phyloP scores from a whole-genome alignment of 805 yeast species.

The Hanseniaspora nectarophila region DNA sequence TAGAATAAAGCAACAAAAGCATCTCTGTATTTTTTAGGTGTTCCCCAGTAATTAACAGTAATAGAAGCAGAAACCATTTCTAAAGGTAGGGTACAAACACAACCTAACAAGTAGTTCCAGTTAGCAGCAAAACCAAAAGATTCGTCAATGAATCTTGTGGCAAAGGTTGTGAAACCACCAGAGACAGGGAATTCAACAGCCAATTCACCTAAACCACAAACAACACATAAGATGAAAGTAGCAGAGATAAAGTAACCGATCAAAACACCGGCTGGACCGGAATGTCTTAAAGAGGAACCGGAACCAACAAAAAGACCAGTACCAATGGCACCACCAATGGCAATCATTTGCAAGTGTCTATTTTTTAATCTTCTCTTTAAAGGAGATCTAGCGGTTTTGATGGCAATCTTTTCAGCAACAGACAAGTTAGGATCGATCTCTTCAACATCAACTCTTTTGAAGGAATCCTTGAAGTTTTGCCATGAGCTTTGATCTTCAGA shows the following conservation, averaged over 20 bases:
- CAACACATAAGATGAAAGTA: constrained; percentile 44
- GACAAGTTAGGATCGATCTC: constrained; percentile 32
- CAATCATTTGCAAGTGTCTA: constrained; percentile 52
- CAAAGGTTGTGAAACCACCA: constrained; percentile 52
- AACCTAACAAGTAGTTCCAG: constrained; percentile 43
- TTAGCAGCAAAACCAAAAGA: constrained; percentile 55
- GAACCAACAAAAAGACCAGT: constrained; percentile 67
- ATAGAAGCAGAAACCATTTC: constrained; percentile 45
- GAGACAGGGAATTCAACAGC: constrained; percentile 53
- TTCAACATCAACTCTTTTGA: constrained; percentile 31
- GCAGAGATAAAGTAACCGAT: constrained; percentile 46
- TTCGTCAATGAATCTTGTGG: constrained; percentile 46
- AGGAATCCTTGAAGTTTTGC: constrained; percentile 39
- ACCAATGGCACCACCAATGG: constrained; percentile 63
- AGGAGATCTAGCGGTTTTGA: constrained; percentile 42
- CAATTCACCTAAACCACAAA: constrained; percentile 51
- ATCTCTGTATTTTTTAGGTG: constrained; percentile 36
- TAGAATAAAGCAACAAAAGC: constrained; percentile 41
- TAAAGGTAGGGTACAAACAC: constrained; percentile 40
- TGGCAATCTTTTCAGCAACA: constrained; percentile 37
- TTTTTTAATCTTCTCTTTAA: constrained; percentile 41
- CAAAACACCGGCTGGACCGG: constrained; percentile 60
- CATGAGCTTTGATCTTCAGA: constrained; percentile 24
- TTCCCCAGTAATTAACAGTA: constrained; percentile 42
- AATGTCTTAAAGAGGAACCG: constrained; percentile 47